phyloP scores from a whole-genome alignment of 1,139 yeast genomes.

The Geotrichum reessii region DNA sequence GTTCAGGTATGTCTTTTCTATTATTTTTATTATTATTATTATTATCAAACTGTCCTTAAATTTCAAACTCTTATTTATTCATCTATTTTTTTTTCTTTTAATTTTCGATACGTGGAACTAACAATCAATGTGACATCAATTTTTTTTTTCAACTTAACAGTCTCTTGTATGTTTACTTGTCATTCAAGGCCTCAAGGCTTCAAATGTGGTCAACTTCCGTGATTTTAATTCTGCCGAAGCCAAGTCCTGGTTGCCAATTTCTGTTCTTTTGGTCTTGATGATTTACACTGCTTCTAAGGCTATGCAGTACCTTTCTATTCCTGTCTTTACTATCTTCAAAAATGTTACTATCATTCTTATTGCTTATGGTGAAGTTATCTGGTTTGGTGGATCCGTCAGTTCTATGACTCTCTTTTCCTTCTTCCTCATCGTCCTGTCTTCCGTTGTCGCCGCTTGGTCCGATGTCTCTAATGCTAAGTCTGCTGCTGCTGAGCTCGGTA shows the following conservation, averaged over 20 bases:
- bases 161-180: constrained; percentile 74
- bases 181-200: constrained; percentile 61
- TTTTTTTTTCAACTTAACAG: constrained; percentile 40
- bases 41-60: background rate
- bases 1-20: constrained; percentile 30
- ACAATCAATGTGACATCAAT: background rate
- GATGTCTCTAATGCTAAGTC: constrained; percentile 47
- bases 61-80: too few species aligned
- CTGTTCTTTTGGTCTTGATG: constrained; percentile 82
- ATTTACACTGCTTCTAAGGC: constrained; percentile 96
- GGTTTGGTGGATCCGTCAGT: constrained; percentile 94
- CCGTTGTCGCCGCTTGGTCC: constrained; percentile 91
- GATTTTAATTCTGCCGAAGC: constrained; percentile 83
- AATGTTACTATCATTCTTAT: constrained; percentile 92
- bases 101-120: background rate
- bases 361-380: constrained; percentile 95
- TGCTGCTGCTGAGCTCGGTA: constrained; percentile 29
- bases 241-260: constrained; percentile 87
- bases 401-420: constrained; percentile 87
- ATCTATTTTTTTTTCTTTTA: background rate
- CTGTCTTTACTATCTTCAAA: constrained; percentile 96
- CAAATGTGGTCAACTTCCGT: constrained; percentile 79
- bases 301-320: constrained; percentile 80
- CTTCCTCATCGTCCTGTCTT: constrained; percentile 83
- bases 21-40: background rate